phyloP scores from a whole-genome alignment of 306 rosid species.

The Prosopis cineraria region DNA sequence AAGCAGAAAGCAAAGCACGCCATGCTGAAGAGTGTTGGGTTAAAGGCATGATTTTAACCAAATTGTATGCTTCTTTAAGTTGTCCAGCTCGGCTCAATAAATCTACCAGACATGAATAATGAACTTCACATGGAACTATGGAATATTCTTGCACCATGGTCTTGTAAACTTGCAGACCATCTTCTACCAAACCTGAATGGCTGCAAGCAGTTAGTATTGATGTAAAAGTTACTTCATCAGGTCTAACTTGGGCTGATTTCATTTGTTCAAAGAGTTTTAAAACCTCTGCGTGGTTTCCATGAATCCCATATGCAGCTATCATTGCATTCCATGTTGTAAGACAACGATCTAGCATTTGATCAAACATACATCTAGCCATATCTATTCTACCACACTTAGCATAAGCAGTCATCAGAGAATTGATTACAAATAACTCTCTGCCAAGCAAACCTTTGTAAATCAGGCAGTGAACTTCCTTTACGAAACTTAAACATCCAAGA shows the following conservation, averaged over 20 bases:
- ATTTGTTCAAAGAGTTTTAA: constrained; percentile 48
- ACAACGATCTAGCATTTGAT: constrained; percentile 42
- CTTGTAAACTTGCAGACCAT: constrained; percentile 45
- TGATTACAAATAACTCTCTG: constrained; percentile 40
- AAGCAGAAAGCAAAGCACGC: constrained; percentile 55
- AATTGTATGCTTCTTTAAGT: constrained; percentile 50
- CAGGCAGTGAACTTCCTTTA: constrained; percentile 53
- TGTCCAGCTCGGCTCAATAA: constrained; percentile 56
- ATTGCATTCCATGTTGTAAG: constrained; percentile 63
- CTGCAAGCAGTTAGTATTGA: constrained; percentile 62
- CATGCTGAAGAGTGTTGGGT: constrained; percentile 40
- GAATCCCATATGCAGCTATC: constrained; percentile 56
- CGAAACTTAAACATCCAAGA: constrained; percentile 45
- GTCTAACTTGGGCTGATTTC: constrained; percentile 39
- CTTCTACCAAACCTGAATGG: constrained; percentile 54
- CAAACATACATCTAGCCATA: constrained; percentile 45
- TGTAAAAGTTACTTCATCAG: constrained; percentile 55
- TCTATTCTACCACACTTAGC: constrained; percentile 52
- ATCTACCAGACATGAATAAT: constrained; percentile 55
- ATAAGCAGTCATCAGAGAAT: constrained; percentile 52
- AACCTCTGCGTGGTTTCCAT: constrained; percentile 45
- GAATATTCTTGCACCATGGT: constrained; percentile 43
- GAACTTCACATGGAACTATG: constrained; percentile 52
- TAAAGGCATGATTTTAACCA: constrained; percentile 46
- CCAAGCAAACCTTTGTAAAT: constrained; percentile 39